phyloP scores from a whole-genome alignment of 495 filamentous ascomycete genomes.

The Pseudomonodictys pantanalensis region DNA sequence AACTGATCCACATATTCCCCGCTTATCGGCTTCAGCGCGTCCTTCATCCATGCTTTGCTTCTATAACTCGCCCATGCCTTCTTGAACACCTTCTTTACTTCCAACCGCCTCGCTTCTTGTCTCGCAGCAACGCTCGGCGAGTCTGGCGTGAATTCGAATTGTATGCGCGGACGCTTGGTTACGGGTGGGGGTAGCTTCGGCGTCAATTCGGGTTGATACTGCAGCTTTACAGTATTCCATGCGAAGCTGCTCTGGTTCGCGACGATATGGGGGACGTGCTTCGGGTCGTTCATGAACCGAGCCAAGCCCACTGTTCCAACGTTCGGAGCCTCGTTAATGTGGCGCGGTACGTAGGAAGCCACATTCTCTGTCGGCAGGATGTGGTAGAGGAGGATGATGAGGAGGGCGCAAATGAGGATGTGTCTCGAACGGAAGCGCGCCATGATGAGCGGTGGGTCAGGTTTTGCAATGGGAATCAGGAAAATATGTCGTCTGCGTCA shows the following conservation, averaged over 20 bases:
- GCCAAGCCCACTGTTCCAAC: slow-evolving; percentile 3
- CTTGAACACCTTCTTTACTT: slow-evolving; percentile 37
- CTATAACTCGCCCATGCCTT: slow-evolving; percentile 39
- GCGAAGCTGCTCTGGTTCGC: slow-evolving; percentile 12
- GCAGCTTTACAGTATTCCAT: slow-evolving; percentile 18
- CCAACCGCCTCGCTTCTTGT: slow-evolving; percentile 25
- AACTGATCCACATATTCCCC: slow-evolving; percentile 48
- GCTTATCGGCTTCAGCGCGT: slow-evolving; percentile 40
- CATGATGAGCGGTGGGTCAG: slow-evolving; percentile 4
- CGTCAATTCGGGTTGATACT: slow-evolving; percentile 10
- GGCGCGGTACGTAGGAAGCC: background rate
- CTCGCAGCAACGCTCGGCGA: background rate
- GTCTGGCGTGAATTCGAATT: slow-evolving; percentile 34
- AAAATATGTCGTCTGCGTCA: background rate
- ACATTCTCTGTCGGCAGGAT: slow-evolving; percentile 7
- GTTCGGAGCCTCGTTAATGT: background rate
- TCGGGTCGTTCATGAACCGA: slow-evolving; percentile 22
- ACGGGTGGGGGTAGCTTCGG: slow-evolving; percentile 13
- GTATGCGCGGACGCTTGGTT: slow-evolving; percentile 18
- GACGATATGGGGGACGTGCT: slow-evolving; percentile 9
- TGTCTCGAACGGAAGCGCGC: slow-evolving; percentile 9
- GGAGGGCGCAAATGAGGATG: slow-evolving; percentile 8
- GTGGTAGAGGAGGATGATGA: slow-evolving; percentile 17
- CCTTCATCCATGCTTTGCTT: slow-evolving; percentile 40
- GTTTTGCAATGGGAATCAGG: background rate